phyloP scores from a whole-genome alignment of 2,329 filamentous ascomycete species.

The Thielaviopsis punctulata region DNA sequence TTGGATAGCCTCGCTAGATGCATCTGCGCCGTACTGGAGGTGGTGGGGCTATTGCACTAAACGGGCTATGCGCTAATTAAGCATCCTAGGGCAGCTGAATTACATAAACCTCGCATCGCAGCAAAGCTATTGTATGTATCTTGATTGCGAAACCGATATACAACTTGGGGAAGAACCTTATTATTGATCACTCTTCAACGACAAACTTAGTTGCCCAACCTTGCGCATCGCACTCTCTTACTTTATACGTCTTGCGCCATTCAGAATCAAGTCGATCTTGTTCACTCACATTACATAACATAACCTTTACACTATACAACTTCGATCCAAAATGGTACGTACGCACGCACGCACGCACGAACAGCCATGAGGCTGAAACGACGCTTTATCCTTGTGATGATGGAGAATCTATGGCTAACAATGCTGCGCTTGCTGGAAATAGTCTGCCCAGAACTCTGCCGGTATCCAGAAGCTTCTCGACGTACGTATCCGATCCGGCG shows the following conservation, averaged over 20 bases:
- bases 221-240: too few relatives aligned
- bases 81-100: not conserved
- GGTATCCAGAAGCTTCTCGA: slow-evolving; percentile 98
- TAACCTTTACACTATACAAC: not conserved
- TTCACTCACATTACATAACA: not conserved
- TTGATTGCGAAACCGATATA: not conserved
- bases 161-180: not conserved
- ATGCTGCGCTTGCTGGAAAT: slow-evolving; percentile 2
- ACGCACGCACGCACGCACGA: too few relatives aligned
- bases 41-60: not conserved
- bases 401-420: not conserved
- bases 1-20: not conserved
- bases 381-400: not conserved
- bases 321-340: not conserved
- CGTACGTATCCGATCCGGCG: slow-evolving; percentile 37
- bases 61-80: not conserved
- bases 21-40: not conserved
- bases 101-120: not conserved
- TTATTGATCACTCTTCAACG: not conserved
- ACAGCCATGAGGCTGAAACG: not conserved
- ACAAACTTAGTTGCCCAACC: not conserved
- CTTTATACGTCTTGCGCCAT: not conserved
- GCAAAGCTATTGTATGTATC: not conserved
- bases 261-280: not conserved
- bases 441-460: slow-evolving; percentile 97